A percentile compares a stretch with the other conserved stretches of the same genome.
Evolutionary conservation across 2,329 filamentous ascomycete species (phyloP).

Genomic region (Fusarium verticillioides): DNA sequence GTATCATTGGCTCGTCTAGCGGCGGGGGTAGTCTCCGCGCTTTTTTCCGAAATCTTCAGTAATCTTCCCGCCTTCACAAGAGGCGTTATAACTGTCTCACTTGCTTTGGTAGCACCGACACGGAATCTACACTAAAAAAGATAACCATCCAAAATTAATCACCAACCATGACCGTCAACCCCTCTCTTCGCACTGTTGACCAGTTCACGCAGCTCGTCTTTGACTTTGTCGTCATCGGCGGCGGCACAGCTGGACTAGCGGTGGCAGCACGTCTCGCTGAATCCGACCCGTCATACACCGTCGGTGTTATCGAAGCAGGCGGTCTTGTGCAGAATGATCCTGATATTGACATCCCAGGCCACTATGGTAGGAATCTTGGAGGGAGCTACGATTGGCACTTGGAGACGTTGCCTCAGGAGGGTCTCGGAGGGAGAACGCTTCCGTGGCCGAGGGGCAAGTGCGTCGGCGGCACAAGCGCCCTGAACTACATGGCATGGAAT

Average conservation of each 20-base stretch:
- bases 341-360: constrained; percentile 54
- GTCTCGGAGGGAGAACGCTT: constrained; percentile 53
- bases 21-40: neutral
- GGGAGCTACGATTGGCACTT: constrained; percentile 56
- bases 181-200: constrained; percentile 14
- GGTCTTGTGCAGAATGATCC: constrained; percentile 45
- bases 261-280: constrained; percentile 61
- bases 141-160: neutral
- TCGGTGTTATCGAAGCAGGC: constrained; percentile 50
- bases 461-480: constrained; percentile 70
- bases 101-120: neutral
- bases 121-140: neutral
- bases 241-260: constrained; percentile 65
- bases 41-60: neutral
- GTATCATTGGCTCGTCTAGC: neutral
- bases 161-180: constrained; percentile 11
- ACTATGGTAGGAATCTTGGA: constrained; percentile 51
- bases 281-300: constrained; percentile 44
- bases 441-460: constrained; percentile 59
- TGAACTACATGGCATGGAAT: constrained; percentile 69
- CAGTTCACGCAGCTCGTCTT: constrained; percentile 43
- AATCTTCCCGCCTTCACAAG: neutral
- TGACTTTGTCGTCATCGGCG: constrained; percentile 60
- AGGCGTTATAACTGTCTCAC: constrained; percentile 12
- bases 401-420: constrained; percentile 52